phyloP scores from a whole-genome alignment of 306 rosid species.

The Psophocarpus tetragonolobus region DNA sequence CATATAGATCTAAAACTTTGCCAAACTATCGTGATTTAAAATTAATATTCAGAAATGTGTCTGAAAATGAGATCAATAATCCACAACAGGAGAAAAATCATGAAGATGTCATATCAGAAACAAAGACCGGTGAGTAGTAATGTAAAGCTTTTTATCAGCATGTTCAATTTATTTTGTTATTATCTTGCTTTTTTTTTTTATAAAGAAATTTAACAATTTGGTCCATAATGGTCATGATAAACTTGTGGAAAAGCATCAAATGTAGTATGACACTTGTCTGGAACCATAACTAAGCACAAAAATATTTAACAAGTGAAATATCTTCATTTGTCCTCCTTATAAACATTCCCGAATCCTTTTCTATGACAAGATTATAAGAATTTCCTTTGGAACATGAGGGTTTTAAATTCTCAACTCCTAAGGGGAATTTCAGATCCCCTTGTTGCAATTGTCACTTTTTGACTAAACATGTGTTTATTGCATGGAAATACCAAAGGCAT shows the following conservation, averaged over 20 bases:
- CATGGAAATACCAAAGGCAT: not conserved
- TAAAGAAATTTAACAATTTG: not conserved
- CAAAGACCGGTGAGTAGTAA: constrained; percentile 56
- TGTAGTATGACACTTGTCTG: not conserved
- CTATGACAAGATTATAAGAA: not conserved
- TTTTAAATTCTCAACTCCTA: not conserved
- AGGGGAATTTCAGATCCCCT: not conserved
- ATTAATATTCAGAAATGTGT: constrained; percentile 54
- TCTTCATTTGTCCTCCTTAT: not conserved
- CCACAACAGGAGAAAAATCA: constrained; percentile 44
- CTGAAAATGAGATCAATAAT: constrained; percentile 44
- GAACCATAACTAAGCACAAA: not conserved
- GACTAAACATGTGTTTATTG: not conserved
- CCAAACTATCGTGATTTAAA: constrained; percentile 69
- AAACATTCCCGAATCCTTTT: not conserved
- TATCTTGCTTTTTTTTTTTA: not conserved
- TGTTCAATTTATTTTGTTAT: not conserved
- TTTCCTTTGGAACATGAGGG: not conserved
- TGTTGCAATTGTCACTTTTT: not conserved
- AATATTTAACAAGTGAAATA: not conserved
- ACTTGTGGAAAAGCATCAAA: not conserved
- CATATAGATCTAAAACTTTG: constrained; percentile 64
- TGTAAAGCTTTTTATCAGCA: not conserved
- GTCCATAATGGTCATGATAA: not conserved
- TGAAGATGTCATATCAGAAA: constrained; percentile 41